Evolutionary conservation across 805 yeast genomes (phyloP), one percentile per base, ranked within the genome.

Genomic region (Suhomyces pyralidae): DNA sequence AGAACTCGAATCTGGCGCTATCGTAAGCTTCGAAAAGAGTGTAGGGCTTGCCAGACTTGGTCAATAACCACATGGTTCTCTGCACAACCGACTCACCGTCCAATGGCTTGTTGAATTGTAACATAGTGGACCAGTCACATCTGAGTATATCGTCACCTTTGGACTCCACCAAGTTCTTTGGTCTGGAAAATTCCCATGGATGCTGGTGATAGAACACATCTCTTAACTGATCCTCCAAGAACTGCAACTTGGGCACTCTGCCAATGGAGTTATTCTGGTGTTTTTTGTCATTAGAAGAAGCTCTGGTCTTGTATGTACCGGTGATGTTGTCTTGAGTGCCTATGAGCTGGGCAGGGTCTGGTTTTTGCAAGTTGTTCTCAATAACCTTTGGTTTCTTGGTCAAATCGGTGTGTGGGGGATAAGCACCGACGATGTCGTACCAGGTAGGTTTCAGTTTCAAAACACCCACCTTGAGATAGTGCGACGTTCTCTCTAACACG

Each of bases 131-230:
- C 98, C 99, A 94, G 68, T 94, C 90, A 57, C 77, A 71, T 53
- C 77, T 76, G 7, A 67, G 63, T 40, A 68, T 61, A 45, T 87
- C 90, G 44, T 79, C 74, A 7, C 88, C 89, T 36, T 79, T 77
- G 61, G 84, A 88, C 68, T 94, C 99, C 45, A 91, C 79, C 58
- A 94, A 71, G 26, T 83, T 78, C 66, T 88, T 89, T 12, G 98
- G 97, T 60, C 96, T 81, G 1, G 98, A 90, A 50, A 92, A 76
- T 71, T 94, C 99, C 99, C 99, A 94, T 6, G 99, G 99, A 70
- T 94, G 99, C 66, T 92, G 97, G 54, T 84, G 83, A 69, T 86
- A 93, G 64, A 94, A 94, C 22, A 88, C 76, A 46, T 81, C 78
- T 73, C 99, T 83, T 60, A 94, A 71, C 61, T 86, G 83, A 70